phyloP scores from a whole-genome alignment of 306 rosid species.

The Acacia confusa region DNA sequence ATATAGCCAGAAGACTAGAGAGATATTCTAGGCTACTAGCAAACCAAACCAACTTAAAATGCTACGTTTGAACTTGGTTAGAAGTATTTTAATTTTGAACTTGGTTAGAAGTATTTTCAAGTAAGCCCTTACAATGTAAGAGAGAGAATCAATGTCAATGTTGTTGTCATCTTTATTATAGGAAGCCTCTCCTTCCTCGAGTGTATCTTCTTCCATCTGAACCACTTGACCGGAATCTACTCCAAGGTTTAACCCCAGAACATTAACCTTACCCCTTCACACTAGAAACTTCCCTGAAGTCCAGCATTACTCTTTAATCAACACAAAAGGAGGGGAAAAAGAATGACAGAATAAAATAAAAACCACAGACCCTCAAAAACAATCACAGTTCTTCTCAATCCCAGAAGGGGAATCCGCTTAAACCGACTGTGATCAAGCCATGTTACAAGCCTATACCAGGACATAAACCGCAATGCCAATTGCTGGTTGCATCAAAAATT shows the following conservation, averaged over 20 bases:
- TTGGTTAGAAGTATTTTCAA: constrained; percentile 30
- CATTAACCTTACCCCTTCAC: constrained; percentile 48
- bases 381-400: constrained; percentile 40
- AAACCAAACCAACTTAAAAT: constrained; percentile 32
- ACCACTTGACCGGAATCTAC: constrained; percentile 34
- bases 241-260: constrained; percentile 46
- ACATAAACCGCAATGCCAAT: constrained; percentile 40
- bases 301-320: constrained; percentile 66
- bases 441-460: constrained; percentile 31
- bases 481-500: constrained; percentile 32
- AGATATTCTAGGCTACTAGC: background rate
- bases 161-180: constrained; percentile 49
- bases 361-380: constrained; percentile 43
- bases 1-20: background rate
- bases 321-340: background rate
- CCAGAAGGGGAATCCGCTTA: constrained; percentile 43
- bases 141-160: constrained; percentile 61
- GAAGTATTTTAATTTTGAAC: constrained; percentile 17
- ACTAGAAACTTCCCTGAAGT: constrained; percentile 63
- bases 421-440: constrained; percentile 36
- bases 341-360: background rate
- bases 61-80: constrained; percentile 18
- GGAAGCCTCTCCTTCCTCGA: constrained; percentile 82
- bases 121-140: constrained; percentile 76
- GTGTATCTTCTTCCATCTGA: constrained; percentile 50